Evolutionary conservation across 1,139 yeast species (phyloP).

Genomic region (Martiniozyma asiatica): DNA sequence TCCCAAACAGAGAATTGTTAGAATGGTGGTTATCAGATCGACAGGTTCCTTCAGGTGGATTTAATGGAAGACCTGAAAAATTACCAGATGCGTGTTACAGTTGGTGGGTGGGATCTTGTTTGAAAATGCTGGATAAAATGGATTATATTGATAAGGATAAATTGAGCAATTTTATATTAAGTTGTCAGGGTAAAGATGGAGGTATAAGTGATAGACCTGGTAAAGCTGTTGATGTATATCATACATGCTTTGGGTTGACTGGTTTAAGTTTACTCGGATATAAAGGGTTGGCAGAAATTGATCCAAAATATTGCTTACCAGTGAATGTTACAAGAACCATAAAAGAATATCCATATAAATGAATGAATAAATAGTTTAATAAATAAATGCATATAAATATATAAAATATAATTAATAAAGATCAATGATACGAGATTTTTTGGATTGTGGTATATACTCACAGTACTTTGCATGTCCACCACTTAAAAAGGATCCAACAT

Average conservation of each 20-base stretch:
- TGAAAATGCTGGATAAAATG: slow-evolving; percentile 52
- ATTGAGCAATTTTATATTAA: slow-evolving; percentile 53
- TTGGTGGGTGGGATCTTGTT: slow-evolving; percentile 91
- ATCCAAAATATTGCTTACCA: slow-evolving; percentile 87
- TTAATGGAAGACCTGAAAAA: slow-evolving; percentile 94
- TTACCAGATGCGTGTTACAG: slow-evolving; percentile 93
- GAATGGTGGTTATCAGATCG: slow-evolving; percentile 87
- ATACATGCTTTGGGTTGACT: slow-evolving; percentile 81
- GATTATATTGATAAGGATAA: slow-evolving; percentile 65
- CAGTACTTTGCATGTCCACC: slow-evolving; percentile 47
- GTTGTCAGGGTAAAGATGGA: slow-evolving; percentile 72
- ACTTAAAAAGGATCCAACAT: slow-evolving; percentile 47
- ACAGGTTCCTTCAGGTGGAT: slow-evolving; percentile 83
- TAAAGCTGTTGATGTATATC: slow-evolving; percentile 86
- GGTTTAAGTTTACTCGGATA: slow-evolving; percentile 70
- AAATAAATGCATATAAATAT: too few species aligned
- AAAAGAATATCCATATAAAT: slow-evolving; percentile 32
- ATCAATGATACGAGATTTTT: too few species aligned
- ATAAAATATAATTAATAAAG: too few species aligned
- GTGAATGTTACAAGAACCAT: slow-evolving; percentile 32
- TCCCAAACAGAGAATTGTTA: slow-evolving; percentile 40
- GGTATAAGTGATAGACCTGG: slow-evolving; percentile 91
- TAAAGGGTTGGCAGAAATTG: slow-evolving; percentile 45
- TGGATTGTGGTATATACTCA: slow-evolving; percentile 55
- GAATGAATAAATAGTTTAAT: neutral